phyloP scores from a whole-genome alignment of 768 basidiomycete species.

The Cytidiella melzeri region DNA sequence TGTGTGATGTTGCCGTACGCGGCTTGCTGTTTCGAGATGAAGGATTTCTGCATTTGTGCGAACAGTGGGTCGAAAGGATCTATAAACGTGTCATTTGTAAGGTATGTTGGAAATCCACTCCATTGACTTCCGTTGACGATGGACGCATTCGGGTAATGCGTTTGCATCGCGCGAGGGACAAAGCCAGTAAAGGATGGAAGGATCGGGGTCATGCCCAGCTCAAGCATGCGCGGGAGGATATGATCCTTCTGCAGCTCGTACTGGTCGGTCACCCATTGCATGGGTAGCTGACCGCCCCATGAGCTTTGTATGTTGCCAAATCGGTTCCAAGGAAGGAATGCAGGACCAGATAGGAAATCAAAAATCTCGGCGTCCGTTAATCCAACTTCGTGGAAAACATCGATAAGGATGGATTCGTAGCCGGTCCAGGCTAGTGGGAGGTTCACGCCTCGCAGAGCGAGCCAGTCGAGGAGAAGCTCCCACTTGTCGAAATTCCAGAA shows the following conservation, averaged over 20 bases:
- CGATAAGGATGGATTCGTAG: conserved; percentile 32
- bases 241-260: conserved; percentile 28
- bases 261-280: conserved; percentile 33
- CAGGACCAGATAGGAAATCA: conserved; percentile 32
- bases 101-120: conserved; percentile 26
- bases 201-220: conserved; percentile 37
- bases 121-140: conserved; percentile 31
- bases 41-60: conserved; percentile 29
- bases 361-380: conserved; percentile 29
- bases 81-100: conserved; percentile 34
- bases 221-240: conserved; percentile 32
- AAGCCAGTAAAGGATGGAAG: conserved; percentile 38
- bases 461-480: conserved; percentile 35
- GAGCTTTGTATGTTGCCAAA: conserved; percentile 38
- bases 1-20: conserved; percentile 34
- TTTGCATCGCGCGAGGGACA: conserved; percentile 28
- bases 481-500: conserved; percentile 35
- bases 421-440: conserved; percentile 37
- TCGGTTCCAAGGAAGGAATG: conserved; percentile 37
- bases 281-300: conserved; percentile 31
- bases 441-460: conserved; percentile 35
- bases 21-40: conserved; percentile 32
- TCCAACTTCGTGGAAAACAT: conserved; percentile 32
- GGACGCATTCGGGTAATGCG: conserved; percentile 28
- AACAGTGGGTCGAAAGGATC: conserved; percentile 35